Conservation (phyloP, 768 basidiomycete species). For the Gymnopilus dilepis region DNA sequence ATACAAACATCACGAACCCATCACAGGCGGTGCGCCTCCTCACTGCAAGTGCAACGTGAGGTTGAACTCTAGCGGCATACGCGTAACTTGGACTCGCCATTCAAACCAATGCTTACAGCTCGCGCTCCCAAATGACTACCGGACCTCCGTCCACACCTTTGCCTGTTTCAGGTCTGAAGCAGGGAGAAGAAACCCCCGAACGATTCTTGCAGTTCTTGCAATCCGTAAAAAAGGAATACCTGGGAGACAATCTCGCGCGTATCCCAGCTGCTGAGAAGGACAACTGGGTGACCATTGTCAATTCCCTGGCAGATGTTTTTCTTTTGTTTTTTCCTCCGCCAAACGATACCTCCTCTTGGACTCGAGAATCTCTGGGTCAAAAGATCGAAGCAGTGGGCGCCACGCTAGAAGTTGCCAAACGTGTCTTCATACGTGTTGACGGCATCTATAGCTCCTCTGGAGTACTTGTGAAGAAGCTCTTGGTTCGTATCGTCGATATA, state of each 20-base stretch:
- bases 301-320: slow-evolving; percentile 57
- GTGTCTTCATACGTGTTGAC: slow-evolving; percentile 54
- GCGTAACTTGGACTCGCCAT: neutral
- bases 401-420: slow-evolving; percentile 58
- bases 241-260: slow-evolving; percentile 37
- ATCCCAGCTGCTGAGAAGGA: slow-evolving; percentile 41
- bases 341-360: slow-evolving; percentile 49
- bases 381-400: slow-evolving; percentile 59
- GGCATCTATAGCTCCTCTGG: slow-evolving; percentile 52
- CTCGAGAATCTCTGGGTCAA: slow-evolving; percentile 51
- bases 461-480: slow-evolving; percentile 52
- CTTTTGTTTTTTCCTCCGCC: slow-evolving; percentile 60
- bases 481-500: slow-evolving; percentile 57
- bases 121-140: slow-evolving; percentile 22
- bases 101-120: neutral
- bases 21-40: too few relatives aligned
- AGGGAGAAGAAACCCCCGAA: slow-evolving; percentile 33
- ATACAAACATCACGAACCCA: too few relatives aligned
- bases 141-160: slow-evolving; percentile 34
- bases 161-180: slow-evolving; percentile 36
- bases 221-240: slow-evolving; percentile 41
- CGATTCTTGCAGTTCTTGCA: slow-evolving; percentile 50
- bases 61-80: neutral
- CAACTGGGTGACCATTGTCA: slow-evolving; percentile 55
- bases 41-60: too few relatives aligned